These are phyloP conservation scores for Dictyophora rubrovolvata DNA, from an alignment of 768 basidiomycete species.

Conservation along the genomic window DNA sequence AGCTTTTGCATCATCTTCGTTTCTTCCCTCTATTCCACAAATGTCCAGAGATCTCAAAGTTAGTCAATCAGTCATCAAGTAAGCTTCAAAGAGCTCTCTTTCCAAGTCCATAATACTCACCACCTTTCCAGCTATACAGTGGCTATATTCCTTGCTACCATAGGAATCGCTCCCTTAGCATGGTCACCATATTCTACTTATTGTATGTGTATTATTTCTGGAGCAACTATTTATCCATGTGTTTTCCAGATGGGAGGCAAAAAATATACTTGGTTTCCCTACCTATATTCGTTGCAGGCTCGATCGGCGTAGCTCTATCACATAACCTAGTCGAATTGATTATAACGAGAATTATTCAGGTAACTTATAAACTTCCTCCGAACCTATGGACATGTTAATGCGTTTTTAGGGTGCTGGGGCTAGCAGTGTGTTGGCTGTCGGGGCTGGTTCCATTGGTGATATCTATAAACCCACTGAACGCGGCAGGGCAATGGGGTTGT, in stretches of 20 bases:
- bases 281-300: constrained; percentile 1
- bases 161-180: not conserved
- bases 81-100: not conserved
- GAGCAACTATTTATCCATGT: not conserved
- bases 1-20: constrained; percentile 4
- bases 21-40: constrained; percentile 3
- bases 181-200: constrained; percentile 5
- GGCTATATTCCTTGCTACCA: not conserved
- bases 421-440: constrained; percentile 4
- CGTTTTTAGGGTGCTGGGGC: not conserved
- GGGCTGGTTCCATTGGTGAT: constrained; percentile 5
- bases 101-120: not conserved
- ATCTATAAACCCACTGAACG: constrained; percentile 3
- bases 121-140: not conserved
- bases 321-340: not conserved
- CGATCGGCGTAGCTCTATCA: not conserved
- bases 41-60: not conserved
- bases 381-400: not conserved
- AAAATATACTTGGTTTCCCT: constrained; percentile 1
- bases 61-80: not conserved
- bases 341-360: not conserved
- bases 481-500: constrained; percentile 1
- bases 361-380: not conserved
- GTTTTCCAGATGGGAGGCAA: not conserved
- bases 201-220: not conserved